Base-by-base conservation (phyloP, 768 basidiomycete species). In the Collybiopsis luxurians region DNA sequence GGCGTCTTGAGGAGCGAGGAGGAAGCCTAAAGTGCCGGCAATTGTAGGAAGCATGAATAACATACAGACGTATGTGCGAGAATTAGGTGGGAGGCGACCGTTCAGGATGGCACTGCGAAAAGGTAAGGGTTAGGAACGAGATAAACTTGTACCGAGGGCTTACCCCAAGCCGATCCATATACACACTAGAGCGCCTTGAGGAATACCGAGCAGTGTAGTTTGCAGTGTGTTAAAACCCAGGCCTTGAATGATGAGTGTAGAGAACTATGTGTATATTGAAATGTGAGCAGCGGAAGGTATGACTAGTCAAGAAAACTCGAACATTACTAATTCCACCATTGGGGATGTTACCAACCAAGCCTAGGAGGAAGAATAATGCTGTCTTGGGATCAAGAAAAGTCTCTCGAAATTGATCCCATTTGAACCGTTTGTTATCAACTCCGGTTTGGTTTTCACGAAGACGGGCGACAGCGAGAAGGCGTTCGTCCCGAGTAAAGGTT, bases 381-480 rank as follows among this genome's bases (percentile, higher is more conserved):
- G 64, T 62, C 51, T 67, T 68, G 7, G 63, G 63, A 57, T 69
- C 69, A 17, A 57, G 48, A 23, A 68, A 55, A 1, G 65, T 30
- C 34, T 60, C 59, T n/a, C 30, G 21, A 34, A 55, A 59, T 44
- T 61, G 57, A 39, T 61, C 60, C 56, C 44, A 48, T 34, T 55
- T 57, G 34, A 52, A 47, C 15, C 19, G 54, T 40, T 39, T 54
- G 23, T 49, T 49, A 21, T 59, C 72, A 38, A 70, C 58, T 56
- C 60, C 50, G 47, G 56, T 53, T 53, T 59, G 58, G 53, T 66
- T 66, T 17, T 48, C 50, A 9, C 70, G 61, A 1, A 68, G 61
- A 11, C 71, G 62, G 50, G 67, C 62, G 23, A 71, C 62, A n/a
- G 62, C 64, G 12, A 72, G 56, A 36, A 69, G 43, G 17, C 64